A percentile compares a stretch with the other conserved stretches of the same genome.
Conservation (phyloP, 306 rosid genomes). For the Dalbergia cultrata region DNA sequence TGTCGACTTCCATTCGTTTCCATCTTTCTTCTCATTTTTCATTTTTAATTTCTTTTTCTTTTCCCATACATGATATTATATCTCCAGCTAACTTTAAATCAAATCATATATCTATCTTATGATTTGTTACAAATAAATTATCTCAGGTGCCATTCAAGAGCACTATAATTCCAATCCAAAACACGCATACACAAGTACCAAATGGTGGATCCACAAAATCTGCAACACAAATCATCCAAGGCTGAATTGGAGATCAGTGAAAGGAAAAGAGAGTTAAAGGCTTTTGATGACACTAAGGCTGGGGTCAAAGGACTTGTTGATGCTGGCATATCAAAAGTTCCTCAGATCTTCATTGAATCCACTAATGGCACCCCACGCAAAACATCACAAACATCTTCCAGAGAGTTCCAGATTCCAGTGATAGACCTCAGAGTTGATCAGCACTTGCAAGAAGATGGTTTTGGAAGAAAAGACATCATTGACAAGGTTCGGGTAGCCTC, state of each 20-base stretch:
- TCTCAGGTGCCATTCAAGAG: background rate
- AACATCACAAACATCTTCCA: background rate
- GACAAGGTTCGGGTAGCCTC: slow-evolving; percentile 9
- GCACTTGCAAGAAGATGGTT: background rate
- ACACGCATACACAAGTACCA: background rate
- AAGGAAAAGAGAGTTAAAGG: slow-evolving; percentile 12
- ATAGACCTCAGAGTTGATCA: slow-evolving; percentile 32
- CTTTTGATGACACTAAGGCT: slow-evolving; percentile 38
- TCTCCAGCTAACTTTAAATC: background rate
- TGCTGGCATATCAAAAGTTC: slow-evolving; percentile 7
- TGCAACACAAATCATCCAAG: background rate
- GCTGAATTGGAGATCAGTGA: background rate
- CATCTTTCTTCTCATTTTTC: background rate
- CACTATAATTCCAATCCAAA: background rate
- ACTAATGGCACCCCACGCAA: background rate
- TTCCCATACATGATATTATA: background rate
- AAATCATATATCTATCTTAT: background rate
- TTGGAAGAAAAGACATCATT: background rate
- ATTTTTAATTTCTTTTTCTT: too few relatives aligned
- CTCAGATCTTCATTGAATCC: slow-evolving; percentile 6
- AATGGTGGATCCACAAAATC: background rate
- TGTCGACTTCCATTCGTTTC: background rate
- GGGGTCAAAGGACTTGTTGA: slow-evolving; percentile 38
- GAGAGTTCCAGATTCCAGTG: background rate
- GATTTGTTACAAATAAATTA: background rate